These are phyloP conservation scores for Eragrostis curvula DNA, from an alignment of 176 grass and related monocot species.

Conservation along the genomic window DNA sequence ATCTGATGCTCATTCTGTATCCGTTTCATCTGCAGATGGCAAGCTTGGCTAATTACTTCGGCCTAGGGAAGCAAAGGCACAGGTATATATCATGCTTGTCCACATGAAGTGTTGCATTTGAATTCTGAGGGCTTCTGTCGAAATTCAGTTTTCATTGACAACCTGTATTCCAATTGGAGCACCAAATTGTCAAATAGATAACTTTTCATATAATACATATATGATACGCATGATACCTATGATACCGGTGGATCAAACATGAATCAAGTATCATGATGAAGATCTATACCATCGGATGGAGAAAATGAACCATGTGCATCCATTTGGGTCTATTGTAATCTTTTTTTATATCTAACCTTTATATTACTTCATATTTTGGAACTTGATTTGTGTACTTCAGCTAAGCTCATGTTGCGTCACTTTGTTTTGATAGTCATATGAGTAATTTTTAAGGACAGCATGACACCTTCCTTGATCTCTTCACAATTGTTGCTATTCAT, in stretches of 20 bases:
- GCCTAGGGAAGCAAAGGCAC: constrained; percentile 78
- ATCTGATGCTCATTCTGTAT: constrained; percentile 17
- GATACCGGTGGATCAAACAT: no score
- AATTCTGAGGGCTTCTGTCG: constrained; percentile 7
- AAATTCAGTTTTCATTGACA: neutral
- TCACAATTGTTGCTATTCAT: neutral
- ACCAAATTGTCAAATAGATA: neutral
- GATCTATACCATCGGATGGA: no score
- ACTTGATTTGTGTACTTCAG: neutral
- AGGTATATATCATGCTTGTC: constrained; percentile 52
- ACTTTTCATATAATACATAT: no score
- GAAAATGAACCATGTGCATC: no score
- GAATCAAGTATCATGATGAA: no score
- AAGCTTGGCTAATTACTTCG: constrained; percentile 92
- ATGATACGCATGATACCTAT: no score
- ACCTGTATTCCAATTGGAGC: constrained; percentile 20
- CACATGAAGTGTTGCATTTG: constrained; percentile 20
- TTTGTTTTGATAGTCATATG: neutral
- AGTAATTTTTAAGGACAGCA: neutral
- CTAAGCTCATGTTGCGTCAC: neutral
- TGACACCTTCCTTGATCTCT: neutral
- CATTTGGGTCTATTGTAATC: no score
- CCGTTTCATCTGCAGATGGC: constrained; percentile 75
- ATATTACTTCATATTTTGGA: constrained; percentile 14
- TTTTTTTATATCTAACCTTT: neutral